phyloP scores from a whole-genome alignment of 2,329 filamentous ascomycete species.

The Aulographum hederae region DNA sequence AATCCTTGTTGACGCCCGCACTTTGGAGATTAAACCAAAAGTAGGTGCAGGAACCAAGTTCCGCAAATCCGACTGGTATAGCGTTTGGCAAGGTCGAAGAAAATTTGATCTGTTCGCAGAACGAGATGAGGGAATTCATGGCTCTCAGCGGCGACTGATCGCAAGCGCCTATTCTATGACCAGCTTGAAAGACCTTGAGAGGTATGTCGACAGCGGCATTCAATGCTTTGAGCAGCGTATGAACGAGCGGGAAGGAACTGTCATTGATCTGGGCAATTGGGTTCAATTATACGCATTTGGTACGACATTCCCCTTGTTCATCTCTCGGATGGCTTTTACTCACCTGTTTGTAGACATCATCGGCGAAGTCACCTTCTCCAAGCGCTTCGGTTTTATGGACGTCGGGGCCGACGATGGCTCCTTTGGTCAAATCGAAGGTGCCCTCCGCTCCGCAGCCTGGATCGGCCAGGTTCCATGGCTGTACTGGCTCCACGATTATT shows the following conservation, averaged over 20 bases:
- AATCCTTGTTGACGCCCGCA: conserved; percentile 21
- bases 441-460: conserved; percentile 16
- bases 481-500: conserved; percentile 16
- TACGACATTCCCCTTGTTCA: conserved; percentile 5
- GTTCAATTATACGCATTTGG: conserved; percentile 23
- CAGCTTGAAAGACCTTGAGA: conserved; percentile 19
- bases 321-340: not conserved
- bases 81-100: conserved; percentile 12
- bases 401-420: conserved; percentile 15
- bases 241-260: conserved; percentile 9
- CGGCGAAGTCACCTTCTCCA: conserved; percentile 21
- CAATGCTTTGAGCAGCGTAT: conserved; percentile 17
- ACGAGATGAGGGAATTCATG: conserved; percentile 11
- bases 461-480: conserved; percentile 19
- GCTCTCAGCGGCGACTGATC: conserved; percentile 14
- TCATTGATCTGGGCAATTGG: conserved; percentile 19
- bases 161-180: conserved; percentile 19
- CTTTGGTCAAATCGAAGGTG: conserved; percentile 15
- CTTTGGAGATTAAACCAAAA: conserved; percentile 17
- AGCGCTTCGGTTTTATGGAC: conserved; percentile 19
- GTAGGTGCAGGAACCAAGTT: conserved; percentile 11
- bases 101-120: conserved; percentile 8
- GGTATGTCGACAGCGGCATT: conserved; percentile 20
- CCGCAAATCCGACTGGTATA: conserved; percentile 10
- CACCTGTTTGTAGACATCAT: conserved; percentile 17